These are phyloP conservation scores for Saksenaea oblongispora DNA, from an alignment of 371 early-diverging fungal genomes.

Conservation along the genomic window DNA sequence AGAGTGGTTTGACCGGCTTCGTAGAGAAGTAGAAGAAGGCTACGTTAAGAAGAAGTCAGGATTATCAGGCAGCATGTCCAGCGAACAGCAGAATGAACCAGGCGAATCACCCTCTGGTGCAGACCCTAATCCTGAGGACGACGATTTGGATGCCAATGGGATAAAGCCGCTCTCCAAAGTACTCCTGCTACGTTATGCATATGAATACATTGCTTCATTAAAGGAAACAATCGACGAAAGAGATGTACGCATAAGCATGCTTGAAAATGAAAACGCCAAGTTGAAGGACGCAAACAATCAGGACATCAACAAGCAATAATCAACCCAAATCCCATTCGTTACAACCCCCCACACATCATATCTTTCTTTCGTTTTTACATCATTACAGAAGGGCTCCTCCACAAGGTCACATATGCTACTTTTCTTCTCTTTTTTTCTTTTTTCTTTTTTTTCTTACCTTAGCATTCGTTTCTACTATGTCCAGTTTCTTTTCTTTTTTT, in stretches of 20 bases:
- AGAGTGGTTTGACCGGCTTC: slow-evolving; percentile 81
- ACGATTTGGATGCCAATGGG: slow-evolving; percentile 8
- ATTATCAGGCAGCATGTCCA: slow-evolving; percentile 24
- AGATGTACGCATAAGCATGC: slow-evolving; percentile 10
- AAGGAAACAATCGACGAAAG: slow-evolving; percentile 30
- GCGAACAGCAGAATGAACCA: slow-evolving; percentile 24
- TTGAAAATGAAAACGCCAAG: background rate
- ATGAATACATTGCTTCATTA: slow-evolving; percentile 59
- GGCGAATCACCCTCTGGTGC: slow-evolving; percentile 2
- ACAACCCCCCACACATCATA: background rate
- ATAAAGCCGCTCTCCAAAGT: slow-evolving; percentile 51
- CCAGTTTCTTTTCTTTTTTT: no score
- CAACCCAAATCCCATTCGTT: background rate
- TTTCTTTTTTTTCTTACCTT: no score
- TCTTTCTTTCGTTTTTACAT: background rate
- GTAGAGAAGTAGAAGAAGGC: slow-evolving; percentile 68
- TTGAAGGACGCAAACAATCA: background rate
- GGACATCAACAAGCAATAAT: background rate
- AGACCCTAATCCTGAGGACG: slow-evolving; percentile 7
- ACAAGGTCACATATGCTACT: no score
- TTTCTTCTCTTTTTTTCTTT: no score
- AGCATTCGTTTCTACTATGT: no score
- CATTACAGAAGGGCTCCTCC: no score
- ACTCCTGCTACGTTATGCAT: slow-evolving; percentile 51
- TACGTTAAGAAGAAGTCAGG: slow-evolving; percentile 42